Evolutionary conservation across 2,329 filamentous ascomycete species (phyloP).

Genomic region (Colletotrichum trifolii): DNA sequence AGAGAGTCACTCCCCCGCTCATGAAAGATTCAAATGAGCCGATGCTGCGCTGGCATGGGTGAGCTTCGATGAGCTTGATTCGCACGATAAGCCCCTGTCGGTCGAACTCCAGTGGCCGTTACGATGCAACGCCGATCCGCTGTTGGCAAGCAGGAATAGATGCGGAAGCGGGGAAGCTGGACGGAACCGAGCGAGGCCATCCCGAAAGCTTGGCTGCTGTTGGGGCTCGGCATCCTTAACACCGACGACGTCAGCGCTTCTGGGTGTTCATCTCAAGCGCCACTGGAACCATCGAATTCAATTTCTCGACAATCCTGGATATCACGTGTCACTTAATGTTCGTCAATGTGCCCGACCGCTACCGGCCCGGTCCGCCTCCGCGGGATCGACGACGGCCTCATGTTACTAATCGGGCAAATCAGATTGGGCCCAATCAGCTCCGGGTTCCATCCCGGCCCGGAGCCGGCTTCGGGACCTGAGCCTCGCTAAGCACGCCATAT

Average conservation of each 20-base stretch:
- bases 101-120: constrained; percentile 7
- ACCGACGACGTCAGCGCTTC: constrained; percentile 2
- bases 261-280: background rate
- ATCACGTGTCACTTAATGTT: too few relatives aligned
- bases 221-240: background rate
- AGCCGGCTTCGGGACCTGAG: constrained; percentile 5
- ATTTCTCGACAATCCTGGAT: too few relatives aligned
- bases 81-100: constrained; percentile 8
- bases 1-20: constrained; percentile 9
- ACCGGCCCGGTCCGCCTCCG: too few relatives aligned
- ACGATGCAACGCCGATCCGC: background rate
- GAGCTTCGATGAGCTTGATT: constrained; percentile 18
- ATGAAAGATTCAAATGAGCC: background rate
- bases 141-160: background rate
- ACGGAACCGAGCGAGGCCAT: constrained; percentile 10
- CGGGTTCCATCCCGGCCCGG: background rate
- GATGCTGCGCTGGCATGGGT: background rate
- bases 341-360: too few relatives aligned
- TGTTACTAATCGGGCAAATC: constrained; percentile 2
- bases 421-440: background rate
- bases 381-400: too few relatives aligned
- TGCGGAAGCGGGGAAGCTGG: constrained; percentile 2
- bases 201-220: background rate
- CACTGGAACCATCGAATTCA: too few relatives aligned
- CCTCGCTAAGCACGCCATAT: background rate